Evolutionary conservation across 2,329 filamentous ascomycete species (phyloP), one percentile per base, ranked within the genome.

Genomic region (Catunica adiposa): DNA sequence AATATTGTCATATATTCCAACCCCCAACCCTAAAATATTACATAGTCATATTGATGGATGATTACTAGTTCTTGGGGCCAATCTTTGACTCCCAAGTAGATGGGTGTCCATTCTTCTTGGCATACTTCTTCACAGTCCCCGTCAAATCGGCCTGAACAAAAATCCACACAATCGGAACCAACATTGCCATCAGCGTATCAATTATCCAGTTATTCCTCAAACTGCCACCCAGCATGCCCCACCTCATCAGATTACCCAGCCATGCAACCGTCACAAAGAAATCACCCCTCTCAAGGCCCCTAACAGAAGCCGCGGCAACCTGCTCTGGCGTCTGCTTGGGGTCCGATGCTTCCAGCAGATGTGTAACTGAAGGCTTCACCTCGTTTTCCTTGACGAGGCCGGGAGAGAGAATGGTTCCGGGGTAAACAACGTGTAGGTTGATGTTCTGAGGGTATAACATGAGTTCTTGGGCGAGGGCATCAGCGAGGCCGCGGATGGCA

Each of bases 361-460:
- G 76, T 2, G 89, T 95, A 52, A 96, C 75, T 3, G 76, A 79
- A 6, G 89, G 90, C 69, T 97, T 97, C 26, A 78, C 77, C 62
- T 72, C 68, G 63, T 94, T 83, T 70, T 97, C 90, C 17, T 78
- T 73, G 59, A 83, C 82, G 53, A 83, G 77, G 0, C 89, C 89
- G 0, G 87, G 82, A 4, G 78, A 83, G 14, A 80, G 73, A 60
- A 98, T 97, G 2, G 84, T 87, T 54, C 85, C 90, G 0, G 92
- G 92, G 63, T 82, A 86, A 11, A 97, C 79, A 44, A 87, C 77
- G 64, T 94, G 87, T 20, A 96, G 74, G 62, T 84, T 80, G 55
- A 97, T 82, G 46, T 83, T 78, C 54, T 83, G 83, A 47, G 89
- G 89, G 72, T 97, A 98, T 53, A 96, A 72, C 63, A 88, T 74